Evolutionary conservation across 768 basidiomycete species (phyloP).

Genomic region (Pulveroboletus sp.): DNA sequence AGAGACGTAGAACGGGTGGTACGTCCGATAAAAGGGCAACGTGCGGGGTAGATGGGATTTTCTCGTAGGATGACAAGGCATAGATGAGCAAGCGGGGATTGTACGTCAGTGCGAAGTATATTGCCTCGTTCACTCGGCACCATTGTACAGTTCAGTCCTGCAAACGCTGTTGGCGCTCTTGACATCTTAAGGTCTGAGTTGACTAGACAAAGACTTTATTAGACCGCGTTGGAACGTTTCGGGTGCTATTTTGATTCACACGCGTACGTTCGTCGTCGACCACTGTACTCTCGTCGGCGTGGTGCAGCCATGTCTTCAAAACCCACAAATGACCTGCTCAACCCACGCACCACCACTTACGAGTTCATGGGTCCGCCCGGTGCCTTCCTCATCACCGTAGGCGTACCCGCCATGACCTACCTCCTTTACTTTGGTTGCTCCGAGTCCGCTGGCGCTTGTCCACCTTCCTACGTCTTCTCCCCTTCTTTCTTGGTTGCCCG

Average conservation of each 20-base stretch:
- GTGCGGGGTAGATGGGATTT: too few species aligned
- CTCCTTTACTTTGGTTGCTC: conserved; percentile 75
- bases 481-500: conserved; percentile 30
- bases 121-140: too few species aligned
- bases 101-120: too few species aligned
- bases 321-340: conserved; percentile 39
- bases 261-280: neutral
- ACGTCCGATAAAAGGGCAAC: too few species aligned
- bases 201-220: too few species aligned
- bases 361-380: conserved; percentile 84
- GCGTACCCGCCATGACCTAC: conserved; percentile 69
- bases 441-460: conserved; percentile 65
- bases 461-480: conserved; percentile 43
- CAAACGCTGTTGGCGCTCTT: too few species aligned
- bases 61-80: too few species aligned
- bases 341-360: conserved; percentile 66
- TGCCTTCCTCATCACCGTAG: conserved; percentile 62
- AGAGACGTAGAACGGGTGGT: conserved; percentile 63
- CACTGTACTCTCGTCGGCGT: too few species aligned
- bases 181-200: too few species aligned
- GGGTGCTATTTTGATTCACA: conserved; percentile 5
- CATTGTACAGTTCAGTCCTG: too few species aligned
- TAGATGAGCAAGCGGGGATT: too few species aligned
- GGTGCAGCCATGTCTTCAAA: conserved; percentile 17
- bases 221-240: neutral